Conservation (phyloP, 305 asterid species). For the Rubia peregrina region DNA sequence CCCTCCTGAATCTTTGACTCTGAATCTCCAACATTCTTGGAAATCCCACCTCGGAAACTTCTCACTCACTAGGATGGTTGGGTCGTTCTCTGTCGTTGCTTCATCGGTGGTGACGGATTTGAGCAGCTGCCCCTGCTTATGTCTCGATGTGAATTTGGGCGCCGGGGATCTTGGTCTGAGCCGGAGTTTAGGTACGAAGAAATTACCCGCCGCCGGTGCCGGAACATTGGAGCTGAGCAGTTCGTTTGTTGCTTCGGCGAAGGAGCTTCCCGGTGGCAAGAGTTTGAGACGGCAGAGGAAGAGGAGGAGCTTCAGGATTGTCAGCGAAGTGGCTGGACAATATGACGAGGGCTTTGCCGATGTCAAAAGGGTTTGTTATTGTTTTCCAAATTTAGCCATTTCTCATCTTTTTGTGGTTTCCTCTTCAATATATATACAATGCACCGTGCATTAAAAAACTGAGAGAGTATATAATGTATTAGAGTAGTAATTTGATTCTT, state of each 20-base stretch:
- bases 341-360: slow-evolving; percentile 65
- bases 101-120: slow-evolving; percentile 43
- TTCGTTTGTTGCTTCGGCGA: slow-evolving; percentile 41
- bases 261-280: slow-evolving; percentile 30
- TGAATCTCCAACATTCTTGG: slow-evolving; percentile 33
- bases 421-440: no score
- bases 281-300: slow-evolving; percentile 36
- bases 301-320: slow-evolving; percentile 35
- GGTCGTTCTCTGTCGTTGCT: slow-evolving; percentile 42
- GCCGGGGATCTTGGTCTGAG: slow-evolving; percentile 29
- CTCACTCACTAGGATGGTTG: slow-evolving; percentile 34
- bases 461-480: not conserved
- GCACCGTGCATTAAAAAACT: not conserved
- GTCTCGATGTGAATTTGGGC: slow-evolving; percentile 29
- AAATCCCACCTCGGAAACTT: slow-evolving; percentile 7
- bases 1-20: slow-evolving; percentile 22
- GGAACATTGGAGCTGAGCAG: slow-evolving; percentile 35
- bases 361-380: slow-evolving; percentile 42
- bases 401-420: not conserved
- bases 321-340: slow-evolving; percentile 49
- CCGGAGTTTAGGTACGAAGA: slow-evolving; percentile 26
- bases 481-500: no score
- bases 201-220: slow-evolving; percentile 12
- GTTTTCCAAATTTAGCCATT: no score
- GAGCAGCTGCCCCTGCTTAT: slow-evolving; percentile 36